Base-by-base conservation (phyloP, 1,284 basidiomycete genomes). In the Apiotrichum siamense region DNA sequence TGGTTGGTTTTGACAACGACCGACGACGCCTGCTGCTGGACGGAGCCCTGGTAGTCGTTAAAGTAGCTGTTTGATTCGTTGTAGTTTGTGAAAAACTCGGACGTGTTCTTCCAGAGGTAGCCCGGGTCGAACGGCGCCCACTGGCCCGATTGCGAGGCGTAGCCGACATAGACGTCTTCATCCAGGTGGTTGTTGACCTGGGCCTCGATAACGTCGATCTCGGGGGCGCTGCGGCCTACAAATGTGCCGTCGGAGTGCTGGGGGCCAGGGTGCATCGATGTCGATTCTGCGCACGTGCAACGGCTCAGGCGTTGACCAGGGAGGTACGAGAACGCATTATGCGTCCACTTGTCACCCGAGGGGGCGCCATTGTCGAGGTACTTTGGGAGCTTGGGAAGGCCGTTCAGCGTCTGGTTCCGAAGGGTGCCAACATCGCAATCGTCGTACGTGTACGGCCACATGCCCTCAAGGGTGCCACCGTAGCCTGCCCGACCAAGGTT, bases 201-300 rank as follows among this genome's bases (percentile, higher is more conserved):
- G 6, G 85, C 86, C 69, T 89, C 87, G 52, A 89, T 78, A 35
- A 88, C 76, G 73, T 89, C 87, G 50, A 94, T 90, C 73, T 93
- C 89, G 6, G 89, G 90, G 0, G 88, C 87, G 0, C 83, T 78
- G 27, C 90, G 81, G n/a, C 86, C 91, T 3, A 85, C 81, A 61
- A 79, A 87, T 2, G 83, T 80, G 17, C 88, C 88, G 59, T 83
- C 79, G 0, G 72, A 47, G 32, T 77, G 76, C 36, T 78, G 71
- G 13, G 89, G 89, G 1, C 89, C 89, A 0, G 89, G 90, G 67
- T 93, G 90, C 1, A 85, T 84, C 55, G 44, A 11, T 25, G 66
- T 63, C 42, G 87, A 83, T 21, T 81, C 81, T 0, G 83, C 74
- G 63, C 89, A 93, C 1, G 88, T 90, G 63, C 89, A 92, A 0